phyloP scores from a whole-genome alignment of 768 basidiomycete genomes.

The Sistotremastrum niveocremeum region DNA sequence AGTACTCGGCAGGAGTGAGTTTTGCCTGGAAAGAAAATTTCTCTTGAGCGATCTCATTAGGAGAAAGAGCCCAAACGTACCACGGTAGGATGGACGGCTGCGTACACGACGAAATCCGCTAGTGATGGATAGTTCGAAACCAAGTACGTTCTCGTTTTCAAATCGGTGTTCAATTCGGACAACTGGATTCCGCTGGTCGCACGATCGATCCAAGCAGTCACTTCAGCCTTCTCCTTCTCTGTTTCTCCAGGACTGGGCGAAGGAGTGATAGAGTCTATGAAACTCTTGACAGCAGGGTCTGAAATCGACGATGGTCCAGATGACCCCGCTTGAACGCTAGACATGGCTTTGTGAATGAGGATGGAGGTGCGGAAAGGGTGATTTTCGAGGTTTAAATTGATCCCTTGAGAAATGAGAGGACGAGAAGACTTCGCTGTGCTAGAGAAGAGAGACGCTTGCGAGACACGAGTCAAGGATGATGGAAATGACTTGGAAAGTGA shows the following conservation, averaged over 20 bases:
- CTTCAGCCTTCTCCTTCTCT: conserved; percentile 49
- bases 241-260: conserved; percentile 26
- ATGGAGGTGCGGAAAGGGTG: no score
- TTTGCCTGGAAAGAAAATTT: conserved; percentile 36
- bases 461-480: no score
- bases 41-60: background rate
- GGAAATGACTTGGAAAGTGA: no score
- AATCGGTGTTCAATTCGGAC: conserved; percentile 58
- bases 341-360: no score
- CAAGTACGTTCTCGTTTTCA: conserved; percentile 72
- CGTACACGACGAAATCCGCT: conserved; percentile 87
- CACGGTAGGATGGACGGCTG: conserved; percentile 68
- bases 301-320: no score
- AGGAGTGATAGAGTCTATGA: no score
- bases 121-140: conserved; percentile 75
- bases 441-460: no score
- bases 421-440: no score
- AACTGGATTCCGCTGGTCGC: conserved; percentile 8
- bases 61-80: conserved; percentile 33
- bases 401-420: no score
- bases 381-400: no score
- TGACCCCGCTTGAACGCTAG: no score
- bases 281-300: no score
- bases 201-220: conserved; percentile 59
- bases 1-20: conserved; percentile 58